phyloP scores from a whole-genome alignment of 345 rosid species.

The Citrus sp. region DNA sequence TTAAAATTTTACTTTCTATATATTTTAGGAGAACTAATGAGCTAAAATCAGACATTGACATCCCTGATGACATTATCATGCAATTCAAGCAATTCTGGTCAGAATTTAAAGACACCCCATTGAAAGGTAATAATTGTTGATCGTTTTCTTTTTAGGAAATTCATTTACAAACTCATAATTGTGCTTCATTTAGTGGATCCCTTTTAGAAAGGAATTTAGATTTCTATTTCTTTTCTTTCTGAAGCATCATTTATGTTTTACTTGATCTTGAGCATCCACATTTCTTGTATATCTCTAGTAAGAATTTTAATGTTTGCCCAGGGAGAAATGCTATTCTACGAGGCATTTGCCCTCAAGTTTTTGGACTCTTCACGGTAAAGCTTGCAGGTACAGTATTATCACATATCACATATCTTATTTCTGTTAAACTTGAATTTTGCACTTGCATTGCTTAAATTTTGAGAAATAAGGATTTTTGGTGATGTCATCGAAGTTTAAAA shows the following conservation, averaged over 20 bases:
- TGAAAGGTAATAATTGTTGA: slow-evolving; percentile 50
- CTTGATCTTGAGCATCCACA: background rate
- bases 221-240: background rate
- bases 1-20: background rate
- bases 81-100: slow-evolving; percentile 85
- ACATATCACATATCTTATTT: background rate
- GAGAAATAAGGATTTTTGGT: background rate
- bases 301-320: slow-evolving; percentile 7
- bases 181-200: background rate
- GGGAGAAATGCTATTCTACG: slow-evolving; percentile 87
- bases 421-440: slow-evolving; percentile 1
- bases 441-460: background rate
- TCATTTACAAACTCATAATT: background rate
- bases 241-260: background rate
- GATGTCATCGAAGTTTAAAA: background rate
- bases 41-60: slow-evolving; percentile 64
- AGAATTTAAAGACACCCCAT: slow-evolving; percentile 62
- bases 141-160: background rate
- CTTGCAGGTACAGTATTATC: slow-evolving; percentile 65
- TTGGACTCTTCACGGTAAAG: slow-evolving; percentile 99
- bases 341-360: slow-evolving; percentile 91
- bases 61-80: slow-evolving; percentile 55
- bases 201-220: background rate
- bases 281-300: background rate
- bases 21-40: slow-evolving; percentile 77